Base-by-base conservation (phyloP, 2,329 filamentous ascomycete species). In the Stromatinia cepivora region DNA sequence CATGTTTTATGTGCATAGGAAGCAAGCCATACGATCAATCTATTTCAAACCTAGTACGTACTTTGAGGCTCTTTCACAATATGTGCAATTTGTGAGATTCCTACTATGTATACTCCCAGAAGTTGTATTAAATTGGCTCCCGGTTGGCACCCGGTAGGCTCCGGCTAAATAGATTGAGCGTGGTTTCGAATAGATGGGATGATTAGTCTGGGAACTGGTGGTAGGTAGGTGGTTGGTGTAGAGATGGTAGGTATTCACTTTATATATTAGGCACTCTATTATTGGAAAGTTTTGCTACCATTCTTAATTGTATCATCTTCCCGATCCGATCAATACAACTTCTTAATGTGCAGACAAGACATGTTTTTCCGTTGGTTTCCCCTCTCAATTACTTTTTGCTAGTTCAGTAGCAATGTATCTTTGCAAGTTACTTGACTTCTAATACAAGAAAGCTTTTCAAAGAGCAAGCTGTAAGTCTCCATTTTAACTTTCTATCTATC, bases 201-300 rank as follows among this genome's bases (percentile, higher is more conserved):
- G 53, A 56, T n/a, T 36, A n/a, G 3, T 3, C 34, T 57, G 28
- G 10, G 20, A 57, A n/a, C 20, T 57, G 20, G 20, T n/a, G 11
- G n/a, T 22, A 8, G 31, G 22, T 39, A 36, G 5, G 34, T 52
- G n/a, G 31, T 25, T 52, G 22, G n/a, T 25, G 5, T 15, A 62
- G 58, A n/a, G 31, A 36, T 31, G 22, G 36, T 13, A 50, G 31
- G n/a, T 52, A 64, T 52, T 64, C 61, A 52, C 61, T 52, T 20
- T 64, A 5, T 15, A 42, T 50, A 62, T 8, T 64, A 5, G n/a
- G 22, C 52, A 64, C 8, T 64, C 4, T n/a, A 22, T 52, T 28
- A 8, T 36, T 2, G 22, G 46, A 52, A 13, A 34, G 11, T 15
- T 42, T 63, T 7, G 9, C 46, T 64, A 48, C 22, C 34, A 64